Conservation (phyloP, 2,329 filamentous ascomycete genomes). For the Fusarium transvaalense region DNA sequence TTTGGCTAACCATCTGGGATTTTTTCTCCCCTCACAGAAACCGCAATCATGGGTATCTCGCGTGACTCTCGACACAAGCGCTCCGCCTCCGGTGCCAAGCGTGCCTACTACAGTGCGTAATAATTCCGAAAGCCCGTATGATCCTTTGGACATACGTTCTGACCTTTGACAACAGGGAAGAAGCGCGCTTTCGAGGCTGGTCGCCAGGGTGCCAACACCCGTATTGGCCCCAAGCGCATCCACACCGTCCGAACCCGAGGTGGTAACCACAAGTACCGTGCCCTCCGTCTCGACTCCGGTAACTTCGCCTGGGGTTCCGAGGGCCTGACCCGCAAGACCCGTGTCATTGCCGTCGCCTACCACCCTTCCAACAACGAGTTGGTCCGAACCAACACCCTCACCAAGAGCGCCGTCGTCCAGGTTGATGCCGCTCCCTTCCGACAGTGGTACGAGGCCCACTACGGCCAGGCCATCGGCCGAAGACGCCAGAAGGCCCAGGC, state of each 20-base stretch:
- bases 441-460: slow-evolving; percentile 99
- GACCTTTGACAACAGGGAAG: slow-evolving; percentile 84
- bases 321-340: slow-evolving; percentile 98
- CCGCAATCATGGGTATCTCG: slow-evolving; percentile 98
- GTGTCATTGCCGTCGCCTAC: slow-evolving; percentile 98
- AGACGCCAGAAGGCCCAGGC: slow-evolving; percentile 86
- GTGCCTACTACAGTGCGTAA: slow-evolving; percentile 87
- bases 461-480: slow-evolving; percentile 89
- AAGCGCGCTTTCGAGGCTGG: slow-evolving; percentile 99
- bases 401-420: slow-evolving; percentile 98
- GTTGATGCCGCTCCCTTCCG: slow-evolving; percentile 98
- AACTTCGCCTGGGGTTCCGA: slow-evolving; percentile 99
- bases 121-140: slow-evolving; percentile 76
- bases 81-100: slow-evolving; percentile 98
- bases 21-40: slow-evolving; percentile 62
- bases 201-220: slow-evolving; percentile 99
- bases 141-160: slow-evolving; percentile 73
- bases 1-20: slow-evolving; percentile 42
- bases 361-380: slow-evolving; percentile 99
- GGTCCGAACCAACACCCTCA: slow-evolving; percentile 99
- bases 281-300: slow-evolving; percentile 96
- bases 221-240: slow-evolving; percentile 97
- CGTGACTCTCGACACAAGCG: slow-evolving; percentile 99
- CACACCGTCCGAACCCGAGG: slow-evolving; percentile 97
- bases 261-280: slow-evolving; percentile 99